phyloP scores from a whole-genome alignment of 768 basidiomycete species.

The Macrolepiota albuminosa region DNA sequence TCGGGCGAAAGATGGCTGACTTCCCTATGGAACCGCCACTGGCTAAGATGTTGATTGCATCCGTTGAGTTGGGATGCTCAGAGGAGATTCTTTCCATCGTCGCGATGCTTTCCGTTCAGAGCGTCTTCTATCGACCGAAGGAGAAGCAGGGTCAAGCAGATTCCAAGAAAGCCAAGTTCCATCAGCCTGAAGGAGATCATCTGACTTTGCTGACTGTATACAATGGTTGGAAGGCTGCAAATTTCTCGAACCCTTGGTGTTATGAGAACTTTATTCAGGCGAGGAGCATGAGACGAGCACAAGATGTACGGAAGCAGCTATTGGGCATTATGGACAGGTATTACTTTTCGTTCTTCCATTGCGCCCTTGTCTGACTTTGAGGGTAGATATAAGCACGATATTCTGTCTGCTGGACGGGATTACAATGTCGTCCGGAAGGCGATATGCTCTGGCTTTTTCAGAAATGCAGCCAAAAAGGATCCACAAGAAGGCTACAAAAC shows the following conservation, averaged over 20 bases:
- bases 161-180: conserved; percentile 99
- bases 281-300: conserved; percentile 92
- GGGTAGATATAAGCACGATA: conserved; percentile 91
- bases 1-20: conserved; percentile 99
- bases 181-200: conserved; percentile 98
- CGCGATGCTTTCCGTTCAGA: conserved; percentile 95
- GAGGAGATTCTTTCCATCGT: conserved; percentile 97
- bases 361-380: conserved; percentile 6
- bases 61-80: conserved; percentile 95
- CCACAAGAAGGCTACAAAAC: conserved; percentile 99
- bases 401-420: conserved; percentile 87
- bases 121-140: conserved; percentile 98
- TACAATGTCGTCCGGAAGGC: conserved; percentile 92
- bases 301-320: conserved; percentile 96
- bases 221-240: conserved; percentile 96
- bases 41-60: conserved; percentile 98
- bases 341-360: conserved; percentile 17
- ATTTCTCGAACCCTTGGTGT: conserved; percentile 98
- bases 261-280: conserved; percentile 99
- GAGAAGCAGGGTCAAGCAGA: conserved; percentile 99
- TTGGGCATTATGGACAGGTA: conserved; percentile 98
- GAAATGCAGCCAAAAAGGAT: conserved; percentile 98
- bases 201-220: conserved; percentile 90
- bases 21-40: conserved; percentile 97
- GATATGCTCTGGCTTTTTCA: conserved; percentile 97